Conservation (phyloP, 257 asterid genomes). For the Ehretia macrophylla region DNA sequence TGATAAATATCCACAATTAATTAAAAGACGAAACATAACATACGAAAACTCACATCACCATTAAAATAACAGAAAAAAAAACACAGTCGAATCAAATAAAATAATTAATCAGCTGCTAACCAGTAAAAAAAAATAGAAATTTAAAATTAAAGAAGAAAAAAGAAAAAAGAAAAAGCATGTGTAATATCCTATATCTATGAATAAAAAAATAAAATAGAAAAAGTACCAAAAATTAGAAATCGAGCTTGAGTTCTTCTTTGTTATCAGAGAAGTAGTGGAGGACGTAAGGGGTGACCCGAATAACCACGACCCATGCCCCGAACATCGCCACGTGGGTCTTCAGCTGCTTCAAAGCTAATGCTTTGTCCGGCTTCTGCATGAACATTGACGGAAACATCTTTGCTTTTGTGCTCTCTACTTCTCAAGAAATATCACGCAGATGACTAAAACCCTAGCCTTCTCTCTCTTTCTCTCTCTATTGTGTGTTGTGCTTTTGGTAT, state of each 20-base stretch:
- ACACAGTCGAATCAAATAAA: too few species aligned
- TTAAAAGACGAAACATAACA: too few species aligned
- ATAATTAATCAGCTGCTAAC: too few species aligned
- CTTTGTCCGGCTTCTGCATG: slow-evolving; percentile 80
- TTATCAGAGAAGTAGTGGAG: slow-evolving; percentile 74
- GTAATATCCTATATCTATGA: not conserved
- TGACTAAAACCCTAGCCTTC: slow-evolving; percentile 37
- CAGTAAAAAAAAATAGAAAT: too few species aligned
- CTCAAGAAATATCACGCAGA: too few species aligned
- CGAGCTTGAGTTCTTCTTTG: slow-evolving; percentile 60
- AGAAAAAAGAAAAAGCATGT: too few species aligned
- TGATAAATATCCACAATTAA: too few species aligned
- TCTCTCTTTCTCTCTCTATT: not conserved
- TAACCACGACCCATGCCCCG: slow-evolving; percentile 76
- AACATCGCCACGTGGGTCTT: slow-evolving; percentile 66
- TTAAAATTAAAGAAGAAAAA: too few species aligned
- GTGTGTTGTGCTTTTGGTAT: not conserved
- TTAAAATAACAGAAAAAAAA: too few species aligned
- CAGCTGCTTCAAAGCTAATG: slow-evolving; percentile 90
- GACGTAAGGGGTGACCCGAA: slow-evolving; percentile 73
- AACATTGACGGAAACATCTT: slow-evolving; percentile 90
- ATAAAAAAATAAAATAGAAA: not conserved
- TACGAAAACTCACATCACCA: too few species aligned
- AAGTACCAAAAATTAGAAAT: slow-evolving; percentile 24
- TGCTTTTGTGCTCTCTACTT: not conserved